phyloP scores from a whole-genome alignment of 2,329 filamentous ascomycete genomes.

The Huntiella decipiens region DNA sequence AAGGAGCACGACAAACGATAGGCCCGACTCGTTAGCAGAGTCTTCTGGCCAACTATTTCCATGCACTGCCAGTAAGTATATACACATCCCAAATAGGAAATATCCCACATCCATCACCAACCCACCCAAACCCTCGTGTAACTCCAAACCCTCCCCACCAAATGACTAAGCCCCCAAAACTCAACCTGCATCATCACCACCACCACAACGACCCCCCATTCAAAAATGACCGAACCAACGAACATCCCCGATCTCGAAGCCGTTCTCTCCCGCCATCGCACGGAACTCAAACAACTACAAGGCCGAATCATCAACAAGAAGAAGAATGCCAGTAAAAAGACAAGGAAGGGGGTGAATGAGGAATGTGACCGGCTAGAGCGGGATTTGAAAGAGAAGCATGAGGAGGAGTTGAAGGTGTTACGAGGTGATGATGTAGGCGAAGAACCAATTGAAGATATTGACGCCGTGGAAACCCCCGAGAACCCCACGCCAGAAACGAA shows the following conservation, averaged over 20 bases:
- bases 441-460: constrained; percentile 11
- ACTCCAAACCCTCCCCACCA: too few species aligned
- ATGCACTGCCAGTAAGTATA: too few species aligned
- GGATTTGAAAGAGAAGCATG: constrained; percentile 46
- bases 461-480: constrained; percentile 10
- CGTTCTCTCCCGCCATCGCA: constrained; percentile 61
- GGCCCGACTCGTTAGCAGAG: too few species aligned
- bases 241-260: constrained; percentile 39
- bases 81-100: too few species aligned
- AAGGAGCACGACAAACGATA: too few species aligned
- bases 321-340: constrained; percentile 87
- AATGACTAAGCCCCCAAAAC: too few species aligned
- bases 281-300: constrained; percentile 75
- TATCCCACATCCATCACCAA: too few species aligned
- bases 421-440: not conserved
- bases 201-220: too few species aligned
- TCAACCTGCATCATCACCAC: too few species aligned
- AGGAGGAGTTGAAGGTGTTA: constrained; percentile 33
- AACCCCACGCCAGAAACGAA: constrained; percentile 11
- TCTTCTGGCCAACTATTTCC: too few species aligned
- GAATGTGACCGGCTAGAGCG: constrained; percentile 57
- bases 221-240: too few species aligned
- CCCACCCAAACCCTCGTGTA: too few species aligned
- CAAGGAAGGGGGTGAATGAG: constrained; percentile 51
- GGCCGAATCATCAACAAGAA: constrained; percentile 82